Evolutionary conservation across 306 rosid species (phyloP).

Genomic region (Quercus glauca): DNA sequence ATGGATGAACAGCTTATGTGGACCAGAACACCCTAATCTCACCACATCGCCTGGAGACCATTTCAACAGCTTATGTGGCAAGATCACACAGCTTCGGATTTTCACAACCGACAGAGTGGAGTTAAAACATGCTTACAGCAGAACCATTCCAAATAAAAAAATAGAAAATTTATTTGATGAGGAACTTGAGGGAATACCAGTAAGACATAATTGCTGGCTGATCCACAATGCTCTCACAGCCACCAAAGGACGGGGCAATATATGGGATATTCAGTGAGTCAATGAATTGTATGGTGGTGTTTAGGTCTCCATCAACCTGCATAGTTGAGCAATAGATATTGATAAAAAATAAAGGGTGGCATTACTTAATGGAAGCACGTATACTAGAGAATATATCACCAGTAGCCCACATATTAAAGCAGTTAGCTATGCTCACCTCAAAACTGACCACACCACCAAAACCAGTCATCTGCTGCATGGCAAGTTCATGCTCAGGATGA

Average conservation of each 20-base stretch:
- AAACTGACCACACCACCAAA: constrained; percentile 97
- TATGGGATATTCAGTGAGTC: constrained; percentile 91
- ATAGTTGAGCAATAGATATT: constrained; percentile 4
- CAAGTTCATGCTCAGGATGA: constrained; percentile 94
- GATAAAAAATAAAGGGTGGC: background rate
- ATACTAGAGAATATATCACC: background rate
- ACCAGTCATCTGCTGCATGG: constrained; percentile 94
- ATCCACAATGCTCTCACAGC: constrained; percentile 96
- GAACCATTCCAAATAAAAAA: background rate
- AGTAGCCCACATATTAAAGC: constrained; percentile 9
- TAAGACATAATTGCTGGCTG: constrained; percentile 97
- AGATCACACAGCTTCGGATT: background rate
- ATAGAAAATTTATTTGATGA: background rate
- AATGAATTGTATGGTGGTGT: constrained; percentile 60
- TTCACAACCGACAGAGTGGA: background rate
- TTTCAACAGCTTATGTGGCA: background rate
- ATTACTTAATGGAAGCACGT: background rate
- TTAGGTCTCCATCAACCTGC: constrained; percentile 83
- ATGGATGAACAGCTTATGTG: background rate
- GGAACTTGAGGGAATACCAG: constrained; percentile 44
- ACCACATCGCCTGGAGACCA: background rate
- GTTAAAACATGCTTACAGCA: background rate
- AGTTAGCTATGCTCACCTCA: constrained; percentile 49
- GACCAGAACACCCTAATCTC: background rate
- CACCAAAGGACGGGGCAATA: constrained; percentile 96